A percentile compares a stretch with the other conserved stretches of the same genome.
Evolutionary conservation across 2,329 filamentous ascomycete species (phyloP).

Genomic region (Blumeria hordei): DNA sequence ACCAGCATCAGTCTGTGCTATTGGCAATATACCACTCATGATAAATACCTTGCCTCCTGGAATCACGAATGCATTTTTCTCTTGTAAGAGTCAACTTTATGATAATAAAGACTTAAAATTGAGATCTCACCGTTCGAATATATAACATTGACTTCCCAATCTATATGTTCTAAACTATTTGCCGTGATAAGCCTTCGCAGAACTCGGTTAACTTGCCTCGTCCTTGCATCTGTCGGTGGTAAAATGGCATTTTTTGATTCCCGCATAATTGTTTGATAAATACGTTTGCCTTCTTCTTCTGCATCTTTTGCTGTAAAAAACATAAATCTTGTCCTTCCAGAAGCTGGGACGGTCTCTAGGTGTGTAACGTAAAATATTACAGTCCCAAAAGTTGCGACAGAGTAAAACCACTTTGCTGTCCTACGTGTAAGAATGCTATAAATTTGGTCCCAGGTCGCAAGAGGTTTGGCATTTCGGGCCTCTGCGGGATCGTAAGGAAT

Average conservation of each 20-base stretch:
- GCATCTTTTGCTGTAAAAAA: constrained; percentile 32
- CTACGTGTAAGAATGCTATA: constrained; percentile 15
- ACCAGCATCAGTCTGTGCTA: constrained; percentile 41
- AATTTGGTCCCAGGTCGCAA: constrained; percentile 17
- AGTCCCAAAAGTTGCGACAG: constrained; percentile 18
- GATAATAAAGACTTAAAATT: background rate
- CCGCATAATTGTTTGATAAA: constrained; percentile 31
- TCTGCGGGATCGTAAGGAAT: constrained; percentile 6
- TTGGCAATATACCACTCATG: constrained; percentile 44
- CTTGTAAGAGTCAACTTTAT: constrained; percentile 3
- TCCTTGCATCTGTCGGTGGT: constrained; percentile 31
- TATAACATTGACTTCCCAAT: constrained; percentile 56
- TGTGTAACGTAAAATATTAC: constrained; percentile 38
- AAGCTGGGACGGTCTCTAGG: constrained; percentile 48
- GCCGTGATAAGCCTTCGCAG: constrained; percentile 42
- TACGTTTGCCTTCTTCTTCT: constrained; percentile 24
- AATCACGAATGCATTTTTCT: constrained; percentile 51
- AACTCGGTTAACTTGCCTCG: constrained; percentile 33
- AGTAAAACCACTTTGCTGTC: constrained; percentile 18
- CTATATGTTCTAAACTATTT: constrained; percentile 29
- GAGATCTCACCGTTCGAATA: constrained; percentile 27
- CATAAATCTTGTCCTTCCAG: constrained; percentile 51
- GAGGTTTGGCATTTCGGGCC: constrained; percentile 14
- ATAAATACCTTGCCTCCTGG: constrained; percentile 65
- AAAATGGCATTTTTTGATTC: constrained; percentile 29